Evolutionary conservation across 768 basidiomycete species (phyloP).

Genomic region (Glaciozyma antarctica): DNA sequence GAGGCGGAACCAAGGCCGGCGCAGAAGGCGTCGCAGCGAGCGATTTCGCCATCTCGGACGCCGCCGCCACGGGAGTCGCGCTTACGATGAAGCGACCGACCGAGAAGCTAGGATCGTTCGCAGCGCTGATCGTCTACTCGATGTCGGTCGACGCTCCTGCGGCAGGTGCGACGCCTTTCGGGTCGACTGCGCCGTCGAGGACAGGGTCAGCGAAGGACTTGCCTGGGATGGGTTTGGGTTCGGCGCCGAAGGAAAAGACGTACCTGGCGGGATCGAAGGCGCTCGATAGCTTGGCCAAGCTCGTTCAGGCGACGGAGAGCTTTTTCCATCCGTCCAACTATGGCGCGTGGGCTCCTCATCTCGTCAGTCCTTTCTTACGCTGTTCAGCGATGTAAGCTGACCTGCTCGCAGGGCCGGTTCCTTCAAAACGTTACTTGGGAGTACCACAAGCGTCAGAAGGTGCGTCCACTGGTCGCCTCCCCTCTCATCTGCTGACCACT

Average conservation of each 20-base stretch:
- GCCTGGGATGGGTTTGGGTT: slow-evolving; percentile 22
- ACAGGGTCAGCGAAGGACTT: slow-evolving; percentile 34
- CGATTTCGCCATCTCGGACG: slow-evolving; percentile 47
- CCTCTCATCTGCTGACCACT: neutral
- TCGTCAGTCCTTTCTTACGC: slow-evolving; percentile 1
- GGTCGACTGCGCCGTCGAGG: slow-evolving; percentile 41
- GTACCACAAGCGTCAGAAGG: slow-evolving; percentile 62
- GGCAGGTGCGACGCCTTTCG: slow-evolving; percentile 57
- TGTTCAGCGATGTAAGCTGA: neutral
- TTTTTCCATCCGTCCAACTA: slow-evolving; percentile 88
- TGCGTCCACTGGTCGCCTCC: neutral
- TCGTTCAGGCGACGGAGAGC: slow-evolving; percentile 76
- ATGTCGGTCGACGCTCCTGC: slow-evolving; percentile 79
- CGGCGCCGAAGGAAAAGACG: slow-evolving; percentile 24
- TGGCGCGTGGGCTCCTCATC: slow-evolving; percentile 57
- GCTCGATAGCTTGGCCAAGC: slow-evolving; percentile 69
- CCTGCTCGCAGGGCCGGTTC: slow-evolving; percentile 62
- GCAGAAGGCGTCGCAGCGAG: slow-evolving; percentile 27
- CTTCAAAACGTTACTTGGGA: slow-evolving; percentile 57
- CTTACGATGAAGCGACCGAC: slow-evolving; percentile 46
- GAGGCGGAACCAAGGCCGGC: slow-evolving; percentile 36
- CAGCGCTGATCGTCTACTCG: slow-evolving; percentile 77
- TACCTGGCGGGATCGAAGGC: slow-evolving; percentile 69
- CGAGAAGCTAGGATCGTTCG: slow-evolving; percentile 54
- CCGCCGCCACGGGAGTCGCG: slow-evolving; percentile 62